Evolutionary conservation across 179 eudicot species (phyloP), one percentile per base, ranked within the genome.

Genomic region (Camellia oleifera): DNA sequence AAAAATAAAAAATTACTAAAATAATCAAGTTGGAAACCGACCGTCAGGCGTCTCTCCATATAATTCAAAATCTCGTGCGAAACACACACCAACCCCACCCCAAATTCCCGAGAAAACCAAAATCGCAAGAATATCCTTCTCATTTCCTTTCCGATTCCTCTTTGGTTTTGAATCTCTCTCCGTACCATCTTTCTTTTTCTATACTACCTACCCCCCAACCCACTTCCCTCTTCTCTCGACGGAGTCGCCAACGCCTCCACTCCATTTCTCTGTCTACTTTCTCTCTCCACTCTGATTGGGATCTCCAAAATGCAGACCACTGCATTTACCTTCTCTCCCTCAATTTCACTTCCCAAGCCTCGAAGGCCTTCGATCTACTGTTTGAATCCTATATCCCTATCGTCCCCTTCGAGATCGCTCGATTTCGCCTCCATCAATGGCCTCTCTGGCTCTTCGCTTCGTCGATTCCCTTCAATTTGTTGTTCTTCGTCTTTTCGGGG

Each of bases 301-400:
- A 64, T 69, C 65, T 78, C 82, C n/a, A 88, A 88, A 80, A 88
- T 91, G 95, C 93, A 90, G 88, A 79, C 87, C 85, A 44, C 85
- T 2, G 83, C 85, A 17, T 65, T 86, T 46, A 67, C 84, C 18
- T 60, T 84, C 75, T 77, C 89, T 6, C 77, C 81, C 7, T 60
- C 87, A 32, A 40, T 80, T 52, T 64, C 82, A 0, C 82, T 77
- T 56, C 74, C 78, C 2, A 79, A 85, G 50, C 78, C 86, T 57
- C 82, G 69, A 69, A 74, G 18, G 69, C 84, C 68, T 62, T 84
- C 84, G 79, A 54, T 45, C 56, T 62, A 4, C 44, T 46, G 56
- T 6, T 20, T 60, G 68, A 60, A 60, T 44, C 69, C 69, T 18
- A 3, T 20, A 18, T 7, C 56, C 13, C 5, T 2, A 42, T 44